phyloP scores from a whole-genome alignment of 768 basidiomycete species.

The Lactifluus hygrophoroides region DNA sequence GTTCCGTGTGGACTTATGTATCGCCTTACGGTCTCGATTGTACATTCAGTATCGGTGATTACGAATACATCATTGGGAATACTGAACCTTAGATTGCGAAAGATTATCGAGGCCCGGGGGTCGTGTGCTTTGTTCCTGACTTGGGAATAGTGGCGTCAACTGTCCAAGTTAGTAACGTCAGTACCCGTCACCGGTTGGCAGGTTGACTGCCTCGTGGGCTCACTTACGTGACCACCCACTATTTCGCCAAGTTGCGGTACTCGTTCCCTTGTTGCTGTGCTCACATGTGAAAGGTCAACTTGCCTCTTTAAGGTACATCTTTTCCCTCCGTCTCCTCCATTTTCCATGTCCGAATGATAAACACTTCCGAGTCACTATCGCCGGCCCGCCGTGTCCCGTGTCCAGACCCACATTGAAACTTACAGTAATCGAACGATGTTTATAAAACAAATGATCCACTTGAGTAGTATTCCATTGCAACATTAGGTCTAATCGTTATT shows the following conservation, averaged over 20 bases:
- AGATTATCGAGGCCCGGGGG: neutral
- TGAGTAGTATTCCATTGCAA: neutral
- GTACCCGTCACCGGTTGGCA: neutral
- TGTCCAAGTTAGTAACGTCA: neutral
- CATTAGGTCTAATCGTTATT: neutral
- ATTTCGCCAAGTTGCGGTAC: too few relatives aligned
- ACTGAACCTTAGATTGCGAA: neutral
- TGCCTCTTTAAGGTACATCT: neutral
- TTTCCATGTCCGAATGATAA: neutral
- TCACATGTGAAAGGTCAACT: neutral
- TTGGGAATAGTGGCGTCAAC: too few relatives aligned
- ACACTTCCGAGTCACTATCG: neutral
- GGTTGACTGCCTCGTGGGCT: too few relatives aligned
- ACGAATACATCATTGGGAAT: neutral
- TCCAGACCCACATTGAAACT: neutral
- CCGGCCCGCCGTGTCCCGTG: too few relatives aligned
- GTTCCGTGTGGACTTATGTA: neutral
- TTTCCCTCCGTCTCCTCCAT: neutral
- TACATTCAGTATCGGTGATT: slow-evolving; percentile 19
- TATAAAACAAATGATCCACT: neutral
- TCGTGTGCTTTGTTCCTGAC: neutral
- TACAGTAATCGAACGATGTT: neutral
- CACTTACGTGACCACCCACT: too few relatives aligned
- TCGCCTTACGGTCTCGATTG: neutral
- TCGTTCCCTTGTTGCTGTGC: neutral